Conservation (phyloP, 768 basidiomycete species). For the Stropharia rugosoannulata region DNA sequence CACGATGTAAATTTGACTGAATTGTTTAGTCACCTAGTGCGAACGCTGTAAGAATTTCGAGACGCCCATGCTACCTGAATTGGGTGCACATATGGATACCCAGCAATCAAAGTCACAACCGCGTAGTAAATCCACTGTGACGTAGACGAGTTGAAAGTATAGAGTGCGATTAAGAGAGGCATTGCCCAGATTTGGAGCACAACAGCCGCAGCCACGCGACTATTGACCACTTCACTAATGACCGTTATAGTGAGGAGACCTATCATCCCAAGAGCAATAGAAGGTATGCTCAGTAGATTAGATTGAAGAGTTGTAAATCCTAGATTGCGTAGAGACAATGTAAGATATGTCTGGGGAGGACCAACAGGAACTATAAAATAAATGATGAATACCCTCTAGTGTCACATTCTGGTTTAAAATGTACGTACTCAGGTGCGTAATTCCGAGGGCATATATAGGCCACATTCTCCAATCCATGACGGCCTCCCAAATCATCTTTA, state of each 20-base stretch:
- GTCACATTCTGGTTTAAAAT: not conserved
- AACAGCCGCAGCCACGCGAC: slow-evolving; percentile 47
- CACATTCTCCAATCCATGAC: slow-evolving; percentile 60
- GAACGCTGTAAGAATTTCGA: slow-evolving; percentile 56
- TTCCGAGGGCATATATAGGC: slow-evolving; percentile 60
- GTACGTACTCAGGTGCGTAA: slow-evolving; percentile 45
- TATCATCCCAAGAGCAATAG: slow-evolving; percentile 46
- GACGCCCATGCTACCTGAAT: slow-evolving; percentile 56
- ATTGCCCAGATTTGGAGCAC: slow-evolving; percentile 60
- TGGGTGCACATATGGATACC: slow-evolving; percentile 47
- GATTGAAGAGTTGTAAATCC: slow-evolving; percentile 64
- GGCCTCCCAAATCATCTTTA: slow-evolving; percentile 47
- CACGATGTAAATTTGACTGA: not conserved
- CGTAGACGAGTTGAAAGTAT: slow-evolving; percentile 45
- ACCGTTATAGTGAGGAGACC: slow-evolving; percentile 48
- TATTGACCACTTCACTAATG: slow-evolving; percentile 53
- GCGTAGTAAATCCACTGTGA: slow-evolving; percentile 54
- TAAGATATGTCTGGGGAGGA: slow-evolving; percentile 62
- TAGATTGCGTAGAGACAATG: slow-evolving; percentile 56
- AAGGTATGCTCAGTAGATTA: slow-evolving; percentile 63
- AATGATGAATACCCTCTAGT: slow-evolving; percentile 24
- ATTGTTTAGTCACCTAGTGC: slow-evolving; percentile 36
- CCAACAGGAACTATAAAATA: slow-evolving; percentile 48
- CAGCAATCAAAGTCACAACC: slow-evolving; percentile 51
- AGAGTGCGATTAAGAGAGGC: slow-evolving; percentile 54